Base-by-base conservation (phyloP, 805 yeast genomes). In the Zygoascus flipseniorum region DNA sequence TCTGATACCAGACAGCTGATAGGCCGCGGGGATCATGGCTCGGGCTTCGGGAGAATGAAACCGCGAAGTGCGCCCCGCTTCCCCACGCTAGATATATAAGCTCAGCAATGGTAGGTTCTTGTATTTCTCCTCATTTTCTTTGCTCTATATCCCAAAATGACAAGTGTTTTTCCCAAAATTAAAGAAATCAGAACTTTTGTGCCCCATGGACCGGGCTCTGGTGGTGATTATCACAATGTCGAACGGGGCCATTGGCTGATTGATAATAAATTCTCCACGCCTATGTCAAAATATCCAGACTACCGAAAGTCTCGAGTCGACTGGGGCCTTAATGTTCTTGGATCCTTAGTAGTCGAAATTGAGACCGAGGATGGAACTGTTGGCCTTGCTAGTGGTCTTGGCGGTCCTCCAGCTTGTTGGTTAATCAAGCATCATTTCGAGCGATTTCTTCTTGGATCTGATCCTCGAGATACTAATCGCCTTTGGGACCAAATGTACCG, bases 391-490 rank as follows among this genome's bases (percentile, higher is more conserved):
- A 76, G 79, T 43, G 80, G 79, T 18, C 75, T 76, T 60, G 80
- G 79, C 46, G 80, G 80, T n/a, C 75, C 75, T 51, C 71, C 74
- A 28, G 77, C 77, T 5, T 74, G 78, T 59, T 73, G 79, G 77
- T 62, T 76, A 44, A 73, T 72, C 52, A 70, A 73, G 56, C 59
- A 72, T 51, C 80, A 76, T 60, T 76, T 76, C 61, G 66, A 66
- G 58, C 66, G 80, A 63, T 76, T 76, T 66, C 58, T 76, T 39
- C 61, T 69, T 37, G 78, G 75, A 41, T 73, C 65, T 47, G 80
- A 76, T 59, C 80, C 80, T 55, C 67, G 79, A 63, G 72, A 76
- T 61, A 59, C 67, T 52, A 75, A 74, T 58, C 31, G 69, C 23
- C 64, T 76, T 37, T 76, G 79, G 78, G 80, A 76, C 59, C 74